Base-by-base conservation (phyloP, 495 filamentous ascomycete species). In the Aspergillus asperescens region DNA sequence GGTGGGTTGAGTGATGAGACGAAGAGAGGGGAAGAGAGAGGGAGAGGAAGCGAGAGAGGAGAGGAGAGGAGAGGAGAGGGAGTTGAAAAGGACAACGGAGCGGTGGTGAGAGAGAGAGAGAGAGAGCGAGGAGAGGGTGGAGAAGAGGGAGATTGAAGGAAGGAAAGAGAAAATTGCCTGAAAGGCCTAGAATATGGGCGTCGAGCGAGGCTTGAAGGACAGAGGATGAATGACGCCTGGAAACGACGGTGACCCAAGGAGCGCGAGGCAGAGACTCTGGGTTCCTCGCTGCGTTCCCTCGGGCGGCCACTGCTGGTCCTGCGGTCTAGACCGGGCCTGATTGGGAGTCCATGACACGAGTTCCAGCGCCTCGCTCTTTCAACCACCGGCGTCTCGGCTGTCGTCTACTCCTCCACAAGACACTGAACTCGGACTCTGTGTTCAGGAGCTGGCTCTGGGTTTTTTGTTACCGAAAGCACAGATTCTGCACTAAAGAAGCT, bases 341-440 rank as follows among this genome's bases (percentile, higher is more conserved):
- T n/a, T n/a, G n/a, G n/a, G 59, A 58, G 58, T 58, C 56, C 55
- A 58, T 62, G 59, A 62, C 59, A 62, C 59, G 52, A 56, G 23
- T 7, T 16, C 19, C 31, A 16, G 5, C 19, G 7, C 31, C 6
- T 9, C 7, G 9, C 12, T 37, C 19, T 18, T 37, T 18, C 34
- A 29, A 29, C 27, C 27, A 29, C 27, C 27, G 10, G 27, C n/a
- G n/a, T n/a, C n/a, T n/a, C n/a, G n/a, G n/a, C n/a, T n/a, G n/a
- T n/a, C n/a, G n/a, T n/a, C n/a, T n/a, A n/a, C n/a, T n/a, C n/a
- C n/a, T n/a, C n/a, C n/a, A n/a, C n/a, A n/a, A n/a, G n/a, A 32
- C 13, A 15, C n/a, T 15, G 32, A 4, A 1, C 8, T 35, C 16
- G 5, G 12, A 10, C 16, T 16, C 16, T 10, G 32, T 28, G 5